Conservation (phyloP, 2,329 filamentous ascomycete species). For the Cladophialophora immunda region DNA sequence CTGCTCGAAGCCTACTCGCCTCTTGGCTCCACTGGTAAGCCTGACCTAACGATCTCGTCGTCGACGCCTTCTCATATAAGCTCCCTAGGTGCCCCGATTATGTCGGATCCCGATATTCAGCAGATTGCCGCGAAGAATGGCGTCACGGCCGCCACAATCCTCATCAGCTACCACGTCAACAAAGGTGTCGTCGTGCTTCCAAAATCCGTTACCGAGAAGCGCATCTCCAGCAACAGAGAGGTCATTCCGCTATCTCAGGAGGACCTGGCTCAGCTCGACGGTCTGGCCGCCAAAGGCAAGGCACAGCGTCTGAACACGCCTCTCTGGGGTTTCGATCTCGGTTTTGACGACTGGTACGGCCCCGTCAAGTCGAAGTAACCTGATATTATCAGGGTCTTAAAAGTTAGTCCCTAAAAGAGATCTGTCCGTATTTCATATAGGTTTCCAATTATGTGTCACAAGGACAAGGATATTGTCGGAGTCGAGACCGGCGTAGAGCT, state of each 20-base stretch:
- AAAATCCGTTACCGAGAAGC: constrained; percentile 23
- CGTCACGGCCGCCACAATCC: constrained; percentile 24
- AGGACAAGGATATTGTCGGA: too few relatives aligned
- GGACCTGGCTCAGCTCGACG: constrained; percentile 43
- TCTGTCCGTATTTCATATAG: too few relatives aligned
- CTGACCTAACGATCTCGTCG: too few relatives aligned
- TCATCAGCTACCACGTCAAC: constrained; percentile 29
- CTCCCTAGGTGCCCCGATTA: constrained; percentile 45
- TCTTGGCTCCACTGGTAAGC: constrained; percentile 23
- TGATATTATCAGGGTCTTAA: too few relatives aligned
- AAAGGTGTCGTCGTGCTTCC: constrained; percentile 25
- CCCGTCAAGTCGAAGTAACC: constrained; percentile 11
- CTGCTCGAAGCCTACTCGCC: constrained; percentile 30
- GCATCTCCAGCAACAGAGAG: constrained; percentile 24
- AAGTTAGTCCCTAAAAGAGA: too few relatives aligned
- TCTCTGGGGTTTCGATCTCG: constrained; percentile 46
- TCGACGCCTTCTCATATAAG: constrained; percentile 56
- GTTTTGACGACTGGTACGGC: constrained; percentile 43
- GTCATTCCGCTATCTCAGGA: constrained; percentile 24
- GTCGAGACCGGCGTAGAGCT: too few relatives aligned
- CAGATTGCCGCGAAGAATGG: constrained; percentile 22
- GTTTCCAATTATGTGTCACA: too few relatives aligned
- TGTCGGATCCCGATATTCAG: constrained; percentile 26
- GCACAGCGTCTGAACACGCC: constrained; percentile 48
- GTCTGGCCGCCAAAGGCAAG: constrained; percentile 45